phyloP scores from a whole-genome alignment of 176 grass and related monocot species.

The Coix lacrymajobi region DNA sequence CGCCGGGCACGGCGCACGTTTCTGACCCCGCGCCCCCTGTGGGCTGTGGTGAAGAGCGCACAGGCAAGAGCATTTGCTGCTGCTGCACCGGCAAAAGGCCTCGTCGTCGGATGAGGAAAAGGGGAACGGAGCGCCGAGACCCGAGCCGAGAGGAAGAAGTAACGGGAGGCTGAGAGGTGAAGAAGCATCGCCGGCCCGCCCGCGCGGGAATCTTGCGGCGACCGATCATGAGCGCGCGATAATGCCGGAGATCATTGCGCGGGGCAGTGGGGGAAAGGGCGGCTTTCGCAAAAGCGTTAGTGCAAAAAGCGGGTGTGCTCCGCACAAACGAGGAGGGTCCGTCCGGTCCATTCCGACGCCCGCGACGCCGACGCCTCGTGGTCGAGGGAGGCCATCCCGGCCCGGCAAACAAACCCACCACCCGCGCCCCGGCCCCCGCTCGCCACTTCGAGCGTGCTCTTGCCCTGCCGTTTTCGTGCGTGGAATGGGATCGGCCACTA shows the following conservation, averaged over 20 bases:
- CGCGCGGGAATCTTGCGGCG: conserved; percentile 14
- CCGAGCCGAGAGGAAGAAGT: neutral
- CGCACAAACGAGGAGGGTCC: neutral
- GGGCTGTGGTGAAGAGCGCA: too few relatives aligned
- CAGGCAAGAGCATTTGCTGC: neutral
- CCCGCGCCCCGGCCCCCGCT: neutral
- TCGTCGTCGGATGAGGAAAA: neutral
- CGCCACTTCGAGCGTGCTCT: neutral
- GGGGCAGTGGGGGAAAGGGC: neutral
- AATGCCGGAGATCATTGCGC: conserved; percentile 21
- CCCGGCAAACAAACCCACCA: neutral
- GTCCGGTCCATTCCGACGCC: neutral
- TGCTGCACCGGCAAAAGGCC: neutral
- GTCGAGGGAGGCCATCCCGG: neutral
- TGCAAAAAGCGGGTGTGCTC: neutral
- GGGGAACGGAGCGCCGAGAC: neutral
- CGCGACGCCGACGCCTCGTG: neutral
- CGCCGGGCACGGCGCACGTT: neutral
- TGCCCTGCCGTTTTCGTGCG: neutral
- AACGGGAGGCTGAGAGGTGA: neutral
- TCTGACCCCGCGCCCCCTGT: neutral
- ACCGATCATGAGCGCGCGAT: conserved; percentile 16
- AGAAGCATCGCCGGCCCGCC: neutral
- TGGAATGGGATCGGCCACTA: neutral
- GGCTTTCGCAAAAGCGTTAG: conserved; percentile 36